Evolutionary conservation across 352 stramenopile genomes (phyloP).

Genomic region (Phytophthora idaei): DNA sequence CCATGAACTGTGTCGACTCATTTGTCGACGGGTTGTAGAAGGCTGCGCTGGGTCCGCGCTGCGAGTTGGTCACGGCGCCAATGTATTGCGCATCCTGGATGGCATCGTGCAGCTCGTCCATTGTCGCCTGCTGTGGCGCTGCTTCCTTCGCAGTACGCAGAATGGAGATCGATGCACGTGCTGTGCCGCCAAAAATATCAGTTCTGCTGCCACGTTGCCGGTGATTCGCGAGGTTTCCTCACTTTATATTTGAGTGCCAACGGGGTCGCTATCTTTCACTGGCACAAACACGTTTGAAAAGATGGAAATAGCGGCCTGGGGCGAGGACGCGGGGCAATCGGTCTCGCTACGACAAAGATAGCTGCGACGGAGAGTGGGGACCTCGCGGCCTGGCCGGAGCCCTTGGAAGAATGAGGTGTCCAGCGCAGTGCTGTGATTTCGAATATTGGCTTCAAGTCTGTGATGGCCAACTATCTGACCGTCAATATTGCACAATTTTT

Average conservation of each 20-base stretch:
- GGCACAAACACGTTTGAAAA: conserved; percentile 2
- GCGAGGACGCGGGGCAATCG: conserved; percentile 2
- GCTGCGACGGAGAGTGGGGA: neutral
- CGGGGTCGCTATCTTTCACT: neutral
- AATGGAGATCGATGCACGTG: neutral
- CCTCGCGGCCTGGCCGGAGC: conserved; percentile 4
- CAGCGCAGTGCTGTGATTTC: neutral
- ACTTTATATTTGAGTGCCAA: conserved; percentile 16
- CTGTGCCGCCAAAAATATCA: conserved; percentile 14
- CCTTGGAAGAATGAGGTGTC: neutral
- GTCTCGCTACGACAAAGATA: conserved; percentile 16
- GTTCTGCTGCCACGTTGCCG: neutral
- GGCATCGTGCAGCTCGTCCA: conserved; percentile 90
- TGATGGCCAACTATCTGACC: conserved; percentile 9
- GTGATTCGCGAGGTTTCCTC: conserved; percentile 4
- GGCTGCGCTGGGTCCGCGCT: conserved; percentile 66
- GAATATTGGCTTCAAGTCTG: conserved; percentile 13
- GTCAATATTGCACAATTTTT: conserved; percentile 15
- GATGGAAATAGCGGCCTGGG: conserved; percentile 18
- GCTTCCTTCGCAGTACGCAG: conserved; percentile 6
- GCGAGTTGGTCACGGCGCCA: conserved; percentile 77
- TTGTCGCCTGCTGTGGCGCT: conserved; percentile 27
- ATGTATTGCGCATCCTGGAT: conserved; percentile 92
- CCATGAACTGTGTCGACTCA: conserved; percentile 70
- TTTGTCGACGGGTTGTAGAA: conserved; percentile 75